Percentiles rank a stretch among this genome's conserved stretches.
These are phyloP conservation scores for Eremomyces bilateralis DNA, from an alignment of 495 filamentous ascomycete species.

Conservation along the genomic window DNA sequence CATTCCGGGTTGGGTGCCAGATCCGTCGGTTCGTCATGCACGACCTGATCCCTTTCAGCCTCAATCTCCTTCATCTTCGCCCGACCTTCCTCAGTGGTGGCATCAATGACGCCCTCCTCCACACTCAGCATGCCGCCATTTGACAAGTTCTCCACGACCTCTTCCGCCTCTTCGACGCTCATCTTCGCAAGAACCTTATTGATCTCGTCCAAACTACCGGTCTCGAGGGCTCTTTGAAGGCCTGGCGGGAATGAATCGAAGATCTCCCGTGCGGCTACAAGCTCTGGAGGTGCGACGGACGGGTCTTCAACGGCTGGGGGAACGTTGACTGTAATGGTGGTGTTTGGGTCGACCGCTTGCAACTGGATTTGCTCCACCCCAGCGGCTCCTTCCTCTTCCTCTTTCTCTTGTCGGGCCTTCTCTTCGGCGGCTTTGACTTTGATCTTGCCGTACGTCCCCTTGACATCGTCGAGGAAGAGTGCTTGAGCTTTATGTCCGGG, in stretches of 20 bases:
- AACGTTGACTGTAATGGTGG: slow-evolving; percentile 74
- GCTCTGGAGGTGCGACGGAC: slow-evolving; percentile 14
- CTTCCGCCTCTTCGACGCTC: slow-evolving; percentile 83
- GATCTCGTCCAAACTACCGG: slow-evolving; percentile 73
- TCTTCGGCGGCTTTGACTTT: slow-evolving; percentile 60
- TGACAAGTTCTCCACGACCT: slow-evolving; percentile 62
- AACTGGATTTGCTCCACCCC: slow-evolving; percentile 95
- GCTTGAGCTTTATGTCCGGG: slow-evolving; percentile 77
- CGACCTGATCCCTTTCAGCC: too few relatives aligned
- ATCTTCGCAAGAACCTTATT: slow-evolving; percentile 91
- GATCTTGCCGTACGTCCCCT: slow-evolving; percentile 65
- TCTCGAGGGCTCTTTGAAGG: slow-evolving; percentile 59
- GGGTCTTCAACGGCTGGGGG: slow-evolving; percentile 23
- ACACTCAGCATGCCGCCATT: slow-evolving; percentile 82
- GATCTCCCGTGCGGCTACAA: slow-evolving; percentile 43
- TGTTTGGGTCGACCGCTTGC: slow-evolving; percentile 85
- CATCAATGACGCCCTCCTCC: slow-evolving; percentile 84
- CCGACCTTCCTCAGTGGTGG: slow-evolving; percentile 78
- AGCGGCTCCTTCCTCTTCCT: slow-evolving; percentile 30
- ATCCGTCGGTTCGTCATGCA: too few relatives aligned
- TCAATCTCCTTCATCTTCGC: slow-evolving; percentile 61
- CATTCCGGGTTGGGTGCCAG: too few relatives aligned
- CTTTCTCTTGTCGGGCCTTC: slow-evolving; percentile 39
- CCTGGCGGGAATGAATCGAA: slow-evolving; percentile 70
- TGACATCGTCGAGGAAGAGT: slow-evolving; percentile 81